A percentile compares a stretch with the other conserved stretches of the same genome.
Evolutionary conservation across 768 basidiomycete species (phyloP).

Genomic region (Suillus paluster): DNA sequence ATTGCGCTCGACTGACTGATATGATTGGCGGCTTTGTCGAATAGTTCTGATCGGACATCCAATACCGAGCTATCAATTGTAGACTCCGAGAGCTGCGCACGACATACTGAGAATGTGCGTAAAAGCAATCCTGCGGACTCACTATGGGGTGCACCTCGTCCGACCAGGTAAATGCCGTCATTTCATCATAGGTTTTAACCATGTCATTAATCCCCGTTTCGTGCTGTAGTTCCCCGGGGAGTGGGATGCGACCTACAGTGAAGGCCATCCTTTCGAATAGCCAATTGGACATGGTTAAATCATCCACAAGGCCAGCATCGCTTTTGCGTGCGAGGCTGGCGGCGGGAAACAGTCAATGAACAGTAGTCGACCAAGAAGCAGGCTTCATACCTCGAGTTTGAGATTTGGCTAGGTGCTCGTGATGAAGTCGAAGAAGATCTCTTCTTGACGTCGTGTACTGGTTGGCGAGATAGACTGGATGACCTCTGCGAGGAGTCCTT

Average conservation of each 20-base stretch:
- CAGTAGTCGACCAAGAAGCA: neutral
- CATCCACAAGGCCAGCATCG: neutral
- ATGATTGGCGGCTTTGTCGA: neutral
- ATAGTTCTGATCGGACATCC: neutral
- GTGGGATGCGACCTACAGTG: neutral
- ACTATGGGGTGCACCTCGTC: neutral
- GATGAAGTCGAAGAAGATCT: neutral
- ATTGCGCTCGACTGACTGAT: neutral
- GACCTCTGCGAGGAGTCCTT: neutral
- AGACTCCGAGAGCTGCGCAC: neutral
- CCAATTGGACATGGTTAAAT: neutral
- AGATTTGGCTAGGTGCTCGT: neutral
- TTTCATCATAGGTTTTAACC: neutral
- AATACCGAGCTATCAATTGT: neutral
- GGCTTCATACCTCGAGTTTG: neutral
- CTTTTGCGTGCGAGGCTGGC: neutral
- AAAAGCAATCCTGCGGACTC: neutral
- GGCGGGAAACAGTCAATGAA: neutral
- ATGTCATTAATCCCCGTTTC: neutral
- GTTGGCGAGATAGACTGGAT: no score
- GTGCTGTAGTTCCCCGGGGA: neutral
- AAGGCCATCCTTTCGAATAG: constrained; percentile 1
- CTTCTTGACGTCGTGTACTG: no score
- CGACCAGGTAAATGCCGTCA: neutral
- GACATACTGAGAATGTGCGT: neutral